Base-by-base conservation (phyloP, 108 stramenopile genomes). In the Skeletonema grethae region DNA sequence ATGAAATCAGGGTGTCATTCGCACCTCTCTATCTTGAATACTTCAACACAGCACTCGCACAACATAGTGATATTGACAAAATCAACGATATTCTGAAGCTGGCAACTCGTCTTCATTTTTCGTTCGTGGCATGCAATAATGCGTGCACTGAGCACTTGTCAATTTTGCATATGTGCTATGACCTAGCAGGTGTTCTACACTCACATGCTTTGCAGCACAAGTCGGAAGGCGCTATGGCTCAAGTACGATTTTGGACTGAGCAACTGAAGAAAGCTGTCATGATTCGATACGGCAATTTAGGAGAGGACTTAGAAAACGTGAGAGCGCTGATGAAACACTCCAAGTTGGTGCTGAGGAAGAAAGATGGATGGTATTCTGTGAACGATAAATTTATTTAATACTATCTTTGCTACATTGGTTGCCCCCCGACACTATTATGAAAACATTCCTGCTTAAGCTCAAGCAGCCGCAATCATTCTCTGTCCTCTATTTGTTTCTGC, bases 141-240 rank as follows among this genome's bases (percentile, higher is more conserved):
- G 86, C 87, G 50, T 86, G 92, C 67, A 94, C 92, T 4, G 90
- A 91, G 67, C 90, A 94, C 63, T 39, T 93, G 10, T 88, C 84
- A 7, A 85, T 90, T 55, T 63, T 89, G 34, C 90, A 93, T 58
- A 65, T 89, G 10, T 86, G 89, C 57, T 93, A 90, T 63, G 87
- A 90, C 29, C 64, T 88, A 20, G 73, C 73, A 6, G 46, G 65
- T 53, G 5, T 30, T 0, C 55, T 87, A 45, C 79, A 82, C 56
- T 29, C 68, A 12, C 39, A 25, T 38, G 57, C 82, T 11, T 20
- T 67, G 48, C 48, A 25, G 18, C 60, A 20, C 50, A 66, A 58
- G 30, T 4, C 12, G 13, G 28, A 32, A 24, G 57, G 57, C 13
- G 25, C 28, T 9, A 58, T 58, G 57, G 15, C 70, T 74, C 86